Conservation (phyloP, 768 basidiomycete species). For the Podaxis sp. region DNA sequence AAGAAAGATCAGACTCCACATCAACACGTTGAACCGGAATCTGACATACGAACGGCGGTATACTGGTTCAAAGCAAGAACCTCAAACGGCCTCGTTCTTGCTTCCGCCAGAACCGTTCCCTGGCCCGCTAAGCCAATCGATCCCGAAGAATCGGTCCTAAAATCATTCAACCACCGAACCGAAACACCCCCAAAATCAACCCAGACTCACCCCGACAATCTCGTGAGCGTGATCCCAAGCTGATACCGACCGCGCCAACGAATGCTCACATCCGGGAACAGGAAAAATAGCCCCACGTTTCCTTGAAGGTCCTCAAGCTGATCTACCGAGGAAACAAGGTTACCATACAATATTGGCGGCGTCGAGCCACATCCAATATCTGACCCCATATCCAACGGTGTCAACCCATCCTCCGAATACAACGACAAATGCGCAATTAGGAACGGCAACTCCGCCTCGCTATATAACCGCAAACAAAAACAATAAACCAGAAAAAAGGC, state of each 20-base stretch:
- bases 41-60: slow-evolving; percentile 70
- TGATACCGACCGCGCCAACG: slow-evolving; percentile 75
- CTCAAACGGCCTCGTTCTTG: slow-evolving; percentile 76
- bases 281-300: slow-evolving; percentile 79
- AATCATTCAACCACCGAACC: slow-evolving; percentile 17
- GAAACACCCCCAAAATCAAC: slow-evolving; percentile 9
- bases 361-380: slow-evolving; percentile 48
- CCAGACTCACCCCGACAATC: slow-evolving; percentile 66
- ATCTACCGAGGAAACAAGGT: slow-evolving; percentile 80
- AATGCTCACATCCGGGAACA: slow-evolving; percentile 90
- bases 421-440: slow-evolving; percentile 82
- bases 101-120: slow-evolving; percentile 67
- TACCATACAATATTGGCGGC: slow-evolving; percentile 76
- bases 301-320: slow-evolving; percentile 80
- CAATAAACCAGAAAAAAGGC: slow-evolving; percentile 1
- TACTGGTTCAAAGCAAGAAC: slow-evolving; percentile 75
- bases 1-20: neutral
- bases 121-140: slow-evolving; percentile 43
- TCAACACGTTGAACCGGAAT: slow-evolving; percentile 17
- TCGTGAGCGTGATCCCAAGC: slow-evolving; percentile 70
- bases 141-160: slow-evolving; percentile 45
- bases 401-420: slow-evolving; percentile 65
- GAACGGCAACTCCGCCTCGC: slow-evolving; percentile 85
- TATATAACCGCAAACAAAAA: slow-evolving; percentile 32
- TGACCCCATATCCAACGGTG: slow-evolving; percentile 63